A percentile compares a stretch with the other conserved stretches of the same genome.
These are phyloP conservation scores for Breviolum minutum DNA, from an alignment of 73 alveolate species.

Conservation along the genomic window DNA sequence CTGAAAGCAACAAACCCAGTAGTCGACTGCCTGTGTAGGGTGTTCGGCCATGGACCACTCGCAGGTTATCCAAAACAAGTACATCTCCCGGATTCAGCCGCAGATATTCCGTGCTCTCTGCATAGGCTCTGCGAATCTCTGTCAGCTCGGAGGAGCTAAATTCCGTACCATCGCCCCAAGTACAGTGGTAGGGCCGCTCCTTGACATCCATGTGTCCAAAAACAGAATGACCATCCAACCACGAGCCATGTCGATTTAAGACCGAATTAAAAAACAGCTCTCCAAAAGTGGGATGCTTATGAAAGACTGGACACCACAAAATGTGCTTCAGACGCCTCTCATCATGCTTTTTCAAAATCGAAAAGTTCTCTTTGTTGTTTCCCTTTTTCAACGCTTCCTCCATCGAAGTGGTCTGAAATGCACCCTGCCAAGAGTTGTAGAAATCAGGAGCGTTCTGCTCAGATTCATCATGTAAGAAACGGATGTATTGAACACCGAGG, in stretches of 20 bases:
- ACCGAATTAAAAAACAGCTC: slow-evolving; percentile 80
- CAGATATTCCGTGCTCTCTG: slow-evolving; percentile 73
- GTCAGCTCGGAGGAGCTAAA: slow-evolving; percentile 10
- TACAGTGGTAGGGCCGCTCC: slow-evolving; percentile 89
- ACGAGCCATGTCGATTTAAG: slow-evolving; percentile 82
- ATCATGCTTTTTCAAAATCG: slow-evolving; percentile 37
- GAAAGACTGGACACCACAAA: slow-evolving; percentile 81
- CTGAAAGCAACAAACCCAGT: slow-evolving; percentile 71
- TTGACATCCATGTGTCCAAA: slow-evolving; percentile 23
- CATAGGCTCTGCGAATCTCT: slow-evolving; percentile 50
- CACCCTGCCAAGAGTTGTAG: slow-evolving; percentile 94
- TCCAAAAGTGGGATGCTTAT: slow-evolving; percentile 47
- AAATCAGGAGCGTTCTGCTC: slow-evolving; percentile 60
- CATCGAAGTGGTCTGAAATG: slow-evolving; percentile 35
- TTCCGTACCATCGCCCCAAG: slow-evolving; percentile 85
- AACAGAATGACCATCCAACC: slow-evolving; percentile 76
- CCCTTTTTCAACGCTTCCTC: slow-evolving; percentile 53
- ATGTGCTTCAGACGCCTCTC: slow-evolving; percentile 76
- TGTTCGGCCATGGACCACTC: slow-evolving; percentile 85
- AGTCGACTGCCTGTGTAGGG: slow-evolving; percentile 65
- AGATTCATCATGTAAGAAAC: slow-evolving; percentile 48
- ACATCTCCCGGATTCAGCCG: slow-evolving; percentile 69
- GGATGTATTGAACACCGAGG: slow-evolving; percentile 63
- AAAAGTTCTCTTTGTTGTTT: slow-evolving; percentile 13
- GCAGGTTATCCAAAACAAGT: slow-evolving; percentile 57